These are phyloP conservation scores for Arthroderma uncinatum DNA, from an alignment of 2,329 filamentous ascomycete species.

Conservation along the genomic window DNA sequence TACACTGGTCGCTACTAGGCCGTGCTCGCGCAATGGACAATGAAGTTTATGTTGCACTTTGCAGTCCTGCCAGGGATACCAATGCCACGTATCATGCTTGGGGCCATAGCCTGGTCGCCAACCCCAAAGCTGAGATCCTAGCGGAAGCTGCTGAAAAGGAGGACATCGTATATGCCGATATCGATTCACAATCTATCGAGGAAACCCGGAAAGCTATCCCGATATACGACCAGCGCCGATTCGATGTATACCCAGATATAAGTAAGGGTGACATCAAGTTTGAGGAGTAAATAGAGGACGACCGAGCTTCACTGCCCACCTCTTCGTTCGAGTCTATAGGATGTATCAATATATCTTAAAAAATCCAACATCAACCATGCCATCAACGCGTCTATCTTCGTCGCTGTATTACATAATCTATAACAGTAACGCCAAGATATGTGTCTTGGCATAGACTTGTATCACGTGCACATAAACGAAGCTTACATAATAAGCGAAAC, in stretches of 20 bases:
- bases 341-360: neutral
- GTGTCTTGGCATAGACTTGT: neutral
- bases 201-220: constrained; percentile 75
- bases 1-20: constrained; percentile 82
- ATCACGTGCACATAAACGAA: neutral
- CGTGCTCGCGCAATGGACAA: constrained; percentile 83
- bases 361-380: no score
- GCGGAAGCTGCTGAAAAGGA: constrained; percentile 68
- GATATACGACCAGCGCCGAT: constrained; percentile 70
- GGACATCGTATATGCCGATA: constrained; percentile 60
- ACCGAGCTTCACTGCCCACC: neutral
- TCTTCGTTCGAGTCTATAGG: neutral
- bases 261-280: constrained; percentile 46
- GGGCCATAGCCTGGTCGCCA: constrained; percentile 80
- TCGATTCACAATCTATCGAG: constrained; percentile 57
- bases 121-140: constrained; percentile 77
- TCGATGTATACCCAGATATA: constrained; percentile 92
- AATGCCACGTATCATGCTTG: constrained; percentile 72
- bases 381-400: no score
- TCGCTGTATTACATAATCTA: neutral
- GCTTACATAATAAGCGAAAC: constrained; percentile 13
- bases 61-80: constrained; percentile 77
- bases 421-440: neutral
- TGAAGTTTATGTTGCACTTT: constrained; percentile 85
- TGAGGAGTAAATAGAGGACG: constrained; percentile 23